phyloP scores from a whole-genome alignment of 805 yeast genomes.

The Wickerhamiella hasegawae region DNA sequence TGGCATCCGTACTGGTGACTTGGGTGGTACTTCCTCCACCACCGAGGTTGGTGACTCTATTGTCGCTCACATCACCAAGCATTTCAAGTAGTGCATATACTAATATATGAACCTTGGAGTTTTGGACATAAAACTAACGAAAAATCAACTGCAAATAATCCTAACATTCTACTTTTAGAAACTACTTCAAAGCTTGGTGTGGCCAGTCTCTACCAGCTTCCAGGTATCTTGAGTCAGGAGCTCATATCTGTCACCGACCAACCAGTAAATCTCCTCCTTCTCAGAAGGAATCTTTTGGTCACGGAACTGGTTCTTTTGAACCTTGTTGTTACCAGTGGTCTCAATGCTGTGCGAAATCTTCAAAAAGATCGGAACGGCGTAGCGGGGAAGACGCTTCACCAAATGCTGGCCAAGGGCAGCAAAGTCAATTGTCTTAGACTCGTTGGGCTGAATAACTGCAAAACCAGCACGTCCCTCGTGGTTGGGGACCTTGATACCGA shows the following conservation, averaged over 20 bases:
- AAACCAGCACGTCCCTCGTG: slow-evolving; percentile 95
- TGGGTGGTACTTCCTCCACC: slow-evolving; percentile 73
- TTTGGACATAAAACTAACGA: no score
- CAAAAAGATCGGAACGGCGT: slow-evolving; percentile 72
- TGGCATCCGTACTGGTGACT: slow-evolving; percentile 82
- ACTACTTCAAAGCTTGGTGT: slow-evolving; percentile 16
- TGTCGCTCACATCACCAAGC: slow-evolving; percentile 49
- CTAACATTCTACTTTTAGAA: no score
- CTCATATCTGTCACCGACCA: slow-evolving; percentile 39
- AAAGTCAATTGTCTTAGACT: slow-evolving; percentile 24
- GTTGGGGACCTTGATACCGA: slow-evolving; percentile 73
- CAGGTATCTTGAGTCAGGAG: slow-evolving; percentile 43
- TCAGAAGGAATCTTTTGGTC: slow-evolving; percentile 22
- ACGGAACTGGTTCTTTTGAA: slow-evolving; percentile 48
- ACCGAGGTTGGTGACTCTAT: slow-evolving; percentile 90
- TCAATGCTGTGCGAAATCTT: slow-evolving; percentile 42
- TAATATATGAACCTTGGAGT: no score
- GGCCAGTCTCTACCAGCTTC: slow-evolving; percentile 23
- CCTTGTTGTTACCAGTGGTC: slow-evolving; percentile 69
- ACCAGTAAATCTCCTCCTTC: slow-evolving; percentile 51
- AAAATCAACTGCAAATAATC: no score
- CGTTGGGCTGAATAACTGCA: slow-evolving; percentile 50
- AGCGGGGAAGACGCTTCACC: slow-evolving; percentile 45
- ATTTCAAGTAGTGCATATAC: slow-evolving; percentile 16
- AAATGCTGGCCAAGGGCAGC: slow-evolving; percentile 25